Evolutionary conservation across 2,329 filamentous ascomycete species (phyloP), one percentile per base, ranked within the genome.

Genomic region (Curvularia eragrostidis): DNA sequence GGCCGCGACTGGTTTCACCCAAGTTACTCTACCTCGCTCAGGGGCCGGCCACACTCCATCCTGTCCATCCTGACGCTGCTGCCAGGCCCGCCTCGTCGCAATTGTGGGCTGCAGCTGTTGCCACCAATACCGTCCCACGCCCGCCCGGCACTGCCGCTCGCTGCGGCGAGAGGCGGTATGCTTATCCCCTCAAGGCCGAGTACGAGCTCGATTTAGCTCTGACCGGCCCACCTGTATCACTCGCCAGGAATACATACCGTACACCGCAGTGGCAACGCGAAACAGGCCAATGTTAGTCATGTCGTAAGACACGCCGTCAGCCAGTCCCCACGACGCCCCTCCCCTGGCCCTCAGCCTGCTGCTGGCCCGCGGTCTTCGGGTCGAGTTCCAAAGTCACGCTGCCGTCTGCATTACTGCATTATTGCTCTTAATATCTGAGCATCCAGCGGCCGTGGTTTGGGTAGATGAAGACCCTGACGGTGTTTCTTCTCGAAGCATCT

Each of bases 291-390:
- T 51, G 46, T 39, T 55, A 51, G 56, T 60, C 43, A 64, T 70
- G 66, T 71, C 67, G 67, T 72, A 70, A 70, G 59, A 66, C 61
- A 65, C 62, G 59, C 58, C 66, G 59, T 67, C 65, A 68, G 66
- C 67, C 67, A 56, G 56, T 38, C 58, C 63, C 65, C 61, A 67
- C 63, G 67, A 51, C 59, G 61, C 61, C 63, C 54, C 51, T 5
- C 32, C 54, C 57, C 52, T 36, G 39, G 50, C 50, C 44, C 53
- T 62, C 50, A 32, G 54, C 55, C 5, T 36, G 13, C 32, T 34
- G 15, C 34, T 13, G n/a, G 15, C 5, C 60, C 55, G 52, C 58
- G 61, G 57, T 58, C 54, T 58, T 61, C 55, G 62, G 57, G 48
- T 28, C 44, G 32, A 43, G 36, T 56, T 56, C 38, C 54, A 58